Evolutionary conservation across 768 basidiomycete genomes (phyloP).

Genomic region (Leccinum incarnatum): DNA sequence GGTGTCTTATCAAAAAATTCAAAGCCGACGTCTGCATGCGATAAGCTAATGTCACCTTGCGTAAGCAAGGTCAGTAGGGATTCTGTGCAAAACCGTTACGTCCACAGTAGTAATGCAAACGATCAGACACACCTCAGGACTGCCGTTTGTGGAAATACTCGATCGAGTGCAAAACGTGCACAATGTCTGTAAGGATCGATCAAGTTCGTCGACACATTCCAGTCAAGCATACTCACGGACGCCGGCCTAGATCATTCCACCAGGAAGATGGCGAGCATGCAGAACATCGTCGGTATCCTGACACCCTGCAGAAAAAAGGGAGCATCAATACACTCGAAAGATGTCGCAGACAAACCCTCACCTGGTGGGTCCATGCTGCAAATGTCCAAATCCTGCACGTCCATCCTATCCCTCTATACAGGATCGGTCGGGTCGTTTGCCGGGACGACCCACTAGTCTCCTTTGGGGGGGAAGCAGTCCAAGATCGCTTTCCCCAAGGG

Average conservation of each 20-base stretch:
- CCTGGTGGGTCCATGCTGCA: constrained; percentile 98
- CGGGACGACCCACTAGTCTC: constrained; percentile 91
- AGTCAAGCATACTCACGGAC: constrained; percentile 70
- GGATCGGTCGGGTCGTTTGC: constrained; percentile 52
- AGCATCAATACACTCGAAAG: constrained; percentile 4
- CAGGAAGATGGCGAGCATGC: constrained; percentile 82
- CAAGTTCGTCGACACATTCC: not conserved
- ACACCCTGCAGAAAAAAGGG: constrained; percentile 54
- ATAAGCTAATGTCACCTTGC: too few relatives aligned
- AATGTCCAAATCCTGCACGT: constrained; percentile 79
- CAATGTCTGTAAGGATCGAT: constrained; percentile 66
- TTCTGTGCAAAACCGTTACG: too few relatives aligned
- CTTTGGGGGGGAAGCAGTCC: constrained; percentile 85
- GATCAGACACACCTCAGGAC: too few relatives aligned
- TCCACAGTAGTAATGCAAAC: too few relatives aligned
- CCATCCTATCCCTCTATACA: constrained; percentile 82
- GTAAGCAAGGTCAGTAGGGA: too few relatives aligned
- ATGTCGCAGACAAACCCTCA: constrained; percentile 29
- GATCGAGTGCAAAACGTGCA: constrained; percentile 86
- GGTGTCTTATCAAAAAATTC: too few relatives aligned
- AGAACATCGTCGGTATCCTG: constrained; percentile 63
- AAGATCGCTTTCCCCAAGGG: constrained; percentile 96
- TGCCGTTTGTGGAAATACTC: too few relatives aligned
- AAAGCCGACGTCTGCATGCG: too few relatives aligned
- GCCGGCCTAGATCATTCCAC: constrained; percentile 94